Evolutionary conservation across 2,329 filamentous ascomycete species (phyloP).

Genomic region (Sporothrix euskadiensis): DNA sequence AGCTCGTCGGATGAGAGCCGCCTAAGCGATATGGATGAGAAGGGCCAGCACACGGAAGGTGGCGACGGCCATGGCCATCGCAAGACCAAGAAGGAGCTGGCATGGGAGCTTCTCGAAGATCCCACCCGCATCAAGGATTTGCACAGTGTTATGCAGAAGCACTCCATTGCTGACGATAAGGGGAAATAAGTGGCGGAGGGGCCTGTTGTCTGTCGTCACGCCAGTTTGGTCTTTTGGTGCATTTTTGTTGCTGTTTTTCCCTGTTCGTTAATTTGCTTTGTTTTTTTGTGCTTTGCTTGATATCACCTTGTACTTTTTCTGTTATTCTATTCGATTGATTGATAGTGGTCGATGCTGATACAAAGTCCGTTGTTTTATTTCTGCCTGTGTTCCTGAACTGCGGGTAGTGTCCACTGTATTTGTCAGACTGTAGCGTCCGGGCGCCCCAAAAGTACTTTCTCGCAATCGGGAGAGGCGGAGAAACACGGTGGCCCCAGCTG

Average conservation of each 20-base stretch:
- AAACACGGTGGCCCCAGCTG: constrained; percentile 3
- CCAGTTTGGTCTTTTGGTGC: background rate
- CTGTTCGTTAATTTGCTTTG: background rate
- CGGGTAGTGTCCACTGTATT: background rate
- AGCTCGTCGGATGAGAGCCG: constrained; percentile 57
- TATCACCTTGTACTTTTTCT: background rate
- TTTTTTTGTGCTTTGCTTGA: background rate
- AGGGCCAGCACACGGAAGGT: constrained; percentile 41
- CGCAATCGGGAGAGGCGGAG: background rate
- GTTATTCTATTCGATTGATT: background rate
- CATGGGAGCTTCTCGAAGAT: constrained; percentile 53
- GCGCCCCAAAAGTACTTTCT: background rate
- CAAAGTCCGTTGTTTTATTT: background rate
- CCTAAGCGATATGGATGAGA: constrained; percentile 37
- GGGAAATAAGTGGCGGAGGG: background rate
- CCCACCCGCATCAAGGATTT: constrained; percentile 47
- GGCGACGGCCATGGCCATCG: constrained; percentile 7
- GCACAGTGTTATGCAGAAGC: constrained; percentile 23
- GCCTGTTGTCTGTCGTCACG: too few relatives aligned
- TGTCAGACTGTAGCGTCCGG: background rate
- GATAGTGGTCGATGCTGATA: background rate
- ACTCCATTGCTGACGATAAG: background rate
- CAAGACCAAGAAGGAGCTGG: constrained; percentile 55
- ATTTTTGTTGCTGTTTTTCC: background rate
- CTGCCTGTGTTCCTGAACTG: background rate